phyloP scores from a whole-genome alignment of 768 basidiomycete genomes.

The Calocybe gangraenosa region DNA sequence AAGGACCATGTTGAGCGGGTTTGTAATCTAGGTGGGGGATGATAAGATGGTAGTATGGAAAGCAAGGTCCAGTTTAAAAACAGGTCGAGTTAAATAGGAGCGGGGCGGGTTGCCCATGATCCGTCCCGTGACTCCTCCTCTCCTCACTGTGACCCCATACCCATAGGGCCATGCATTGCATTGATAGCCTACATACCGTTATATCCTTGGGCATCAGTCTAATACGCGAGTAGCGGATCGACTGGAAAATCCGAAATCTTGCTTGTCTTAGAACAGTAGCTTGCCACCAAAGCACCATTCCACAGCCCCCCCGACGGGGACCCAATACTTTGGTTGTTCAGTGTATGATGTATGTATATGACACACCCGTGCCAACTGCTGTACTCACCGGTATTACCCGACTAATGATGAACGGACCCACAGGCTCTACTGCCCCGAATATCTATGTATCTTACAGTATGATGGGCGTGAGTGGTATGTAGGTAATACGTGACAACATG shows the following conservation, averaged over 20 bases:
- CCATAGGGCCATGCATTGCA: no score
- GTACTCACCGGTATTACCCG: slow-evolving; percentile 27
- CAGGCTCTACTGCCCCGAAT: background rate
- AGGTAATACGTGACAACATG: background rate
- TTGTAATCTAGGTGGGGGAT: slow-evolving; percentile 15
- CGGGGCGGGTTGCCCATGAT: slow-evolving; percentile 14
- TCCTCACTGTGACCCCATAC: no score
- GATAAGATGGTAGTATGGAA: slow-evolving; percentile 16
- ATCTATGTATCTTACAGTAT: background rate
- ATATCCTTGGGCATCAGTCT: background rate
- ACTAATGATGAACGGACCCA: slow-evolving; percentile 1
- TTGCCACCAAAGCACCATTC: slow-evolving; percentile 28
- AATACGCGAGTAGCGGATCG: slow-evolving; percentile 6
- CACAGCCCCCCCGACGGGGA: slow-evolving; percentile 29
- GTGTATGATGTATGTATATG: background rate
- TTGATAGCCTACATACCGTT: slow-evolving; percentile 6
- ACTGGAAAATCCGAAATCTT: slow-evolving; percentile 18
- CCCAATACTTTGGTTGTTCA: slow-evolving; percentile 14
- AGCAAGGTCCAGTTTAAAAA: slow-evolving; percentile 10
- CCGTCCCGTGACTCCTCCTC: slow-evolving; percentile 19
- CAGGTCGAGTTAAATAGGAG: slow-evolving; percentile 18
- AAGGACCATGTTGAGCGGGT: slow-evolving; percentile 51
- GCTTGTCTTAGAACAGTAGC: slow-evolving; percentile 26
- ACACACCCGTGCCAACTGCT: background rate
- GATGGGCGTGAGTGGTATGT: background rate